Evolutionary conservation across 2,329 filamentous ascomycete species (phyloP).

Genomic region (Pyrenochaeta sp.): DNA sequence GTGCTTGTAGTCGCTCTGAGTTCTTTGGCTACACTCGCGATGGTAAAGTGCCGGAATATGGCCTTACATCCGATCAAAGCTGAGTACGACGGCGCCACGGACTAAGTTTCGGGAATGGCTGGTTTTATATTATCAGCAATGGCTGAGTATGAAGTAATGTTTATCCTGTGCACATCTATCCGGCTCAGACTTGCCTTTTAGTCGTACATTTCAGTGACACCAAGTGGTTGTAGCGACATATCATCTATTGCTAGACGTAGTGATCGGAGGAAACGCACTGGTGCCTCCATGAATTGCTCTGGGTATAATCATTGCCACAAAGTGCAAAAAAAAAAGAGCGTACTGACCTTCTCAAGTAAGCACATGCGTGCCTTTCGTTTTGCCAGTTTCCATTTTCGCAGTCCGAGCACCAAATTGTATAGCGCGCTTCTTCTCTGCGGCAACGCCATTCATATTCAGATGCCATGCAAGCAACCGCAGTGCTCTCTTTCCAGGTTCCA

Average conservation of each 20-base stretch:
- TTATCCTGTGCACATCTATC: background rate
- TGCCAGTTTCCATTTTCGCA: conserved; percentile 58
- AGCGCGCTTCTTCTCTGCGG: conserved; percentile 91
- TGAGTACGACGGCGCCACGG: background rate
- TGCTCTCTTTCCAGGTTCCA: conserved; percentile 83
- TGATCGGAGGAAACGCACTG: conserved; percentile 26
- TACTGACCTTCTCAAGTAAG: conserved; percentile 46
- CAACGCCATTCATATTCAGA: conserved; percentile 74
- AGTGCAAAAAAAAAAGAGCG: conserved; percentile 2
- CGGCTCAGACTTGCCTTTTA: conserved; percentile 50
- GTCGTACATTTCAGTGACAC: conserved; percentile 29
- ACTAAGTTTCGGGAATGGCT: background rate
- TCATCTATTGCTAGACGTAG: conserved; percentile 4
- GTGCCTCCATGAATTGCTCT: conserved; percentile 38
- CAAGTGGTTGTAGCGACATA: conserved; percentile 20
- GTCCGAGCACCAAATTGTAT: conserved; percentile 61
- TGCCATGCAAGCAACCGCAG: conserved; percentile 79
- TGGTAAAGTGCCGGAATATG: no score
- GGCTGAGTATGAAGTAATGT: background rate
- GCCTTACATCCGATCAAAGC: background rate
- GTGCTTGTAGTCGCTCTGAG: no score
- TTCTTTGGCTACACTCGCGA: no score
- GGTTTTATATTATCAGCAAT: background rate
- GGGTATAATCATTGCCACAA: conserved; percentile 42
- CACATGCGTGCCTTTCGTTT: conserved; percentile 57